These are phyloP conservation scores for Benincasa hispida DNA, from an alignment of 306 rosid genomes.

Conservation along the genomic window DNA sequence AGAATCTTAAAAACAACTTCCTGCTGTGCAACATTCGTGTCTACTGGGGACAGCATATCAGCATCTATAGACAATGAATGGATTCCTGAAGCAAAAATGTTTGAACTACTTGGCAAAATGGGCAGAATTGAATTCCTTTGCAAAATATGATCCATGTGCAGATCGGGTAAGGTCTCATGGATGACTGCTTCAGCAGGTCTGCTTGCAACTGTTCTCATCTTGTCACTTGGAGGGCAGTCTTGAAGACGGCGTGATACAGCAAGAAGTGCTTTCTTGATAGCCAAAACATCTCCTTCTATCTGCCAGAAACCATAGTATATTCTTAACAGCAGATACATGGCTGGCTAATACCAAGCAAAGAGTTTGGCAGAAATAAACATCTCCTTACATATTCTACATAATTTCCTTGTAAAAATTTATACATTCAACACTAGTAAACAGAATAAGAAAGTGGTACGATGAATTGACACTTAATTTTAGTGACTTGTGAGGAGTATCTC, in stretches of 20 bases:
- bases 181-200: conserved; percentile 43
- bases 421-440: not conserved
- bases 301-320: conserved; percentile 24
- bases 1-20: conserved; percentile 72
- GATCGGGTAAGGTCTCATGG: conserved; percentile 26
- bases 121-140: conserved; percentile 38
- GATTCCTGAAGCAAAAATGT: conserved; percentile 44
- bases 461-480: not conserved
- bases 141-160: conserved; percentile 34
- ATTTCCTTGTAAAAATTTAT: not conserved
- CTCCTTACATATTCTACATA: not conserved
- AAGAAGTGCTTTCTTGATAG: conserved; percentile 77
- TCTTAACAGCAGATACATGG: not conserved
- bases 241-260: conserved; percentile 75
- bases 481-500: not conserved
- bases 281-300: conserved; percentile 81
- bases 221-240: conserved; percentile 42
- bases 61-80: conserved; percentile 44
- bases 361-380: not conserved
- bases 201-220: conserved; percentile 34
- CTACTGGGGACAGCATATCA: conserved; percentile 38
- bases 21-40: conserved; percentile 31
- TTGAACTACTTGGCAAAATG: conserved; percentile 38
- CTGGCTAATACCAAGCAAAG: not conserved
- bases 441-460: not conserved